Conservation (phyloP, 2,329 filamentous ascomycete species). For the Arthrobotrys sphaeroides region DNA sequence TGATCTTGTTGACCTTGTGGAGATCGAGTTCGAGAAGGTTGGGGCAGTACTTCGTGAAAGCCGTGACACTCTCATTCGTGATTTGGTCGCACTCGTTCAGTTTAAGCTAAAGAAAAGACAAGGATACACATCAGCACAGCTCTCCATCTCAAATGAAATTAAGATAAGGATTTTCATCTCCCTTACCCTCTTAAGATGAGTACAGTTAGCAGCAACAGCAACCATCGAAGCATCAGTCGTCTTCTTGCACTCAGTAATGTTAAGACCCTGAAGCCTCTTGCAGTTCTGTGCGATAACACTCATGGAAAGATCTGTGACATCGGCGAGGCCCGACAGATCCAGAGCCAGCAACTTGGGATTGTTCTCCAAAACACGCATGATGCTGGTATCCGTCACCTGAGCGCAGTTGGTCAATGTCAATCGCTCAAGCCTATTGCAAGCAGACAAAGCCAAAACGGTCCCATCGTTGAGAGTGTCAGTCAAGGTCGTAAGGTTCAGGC, state of each 20-base stretch:
- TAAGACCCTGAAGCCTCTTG: slow-evolving; percentile 85
- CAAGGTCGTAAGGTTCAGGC: slow-evolving; percentile 86
- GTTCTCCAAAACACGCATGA: slow-evolving; percentile 79
- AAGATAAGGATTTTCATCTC: not conserved
- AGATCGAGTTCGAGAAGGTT: slow-evolving; percentile 97
- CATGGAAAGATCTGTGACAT: slow-evolving; percentile 84
- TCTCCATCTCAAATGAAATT: not conserved
- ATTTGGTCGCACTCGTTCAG: slow-evolving; percentile 90
- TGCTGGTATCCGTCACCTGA: slow-evolving; percentile 81
- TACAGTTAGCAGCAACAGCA: slow-evolving; percentile 80
- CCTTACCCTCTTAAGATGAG: slow-evolving; percentile 71
- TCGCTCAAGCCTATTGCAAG: slow-evolving; percentile 90
- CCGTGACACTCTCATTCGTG: slow-evolving; percentile 80
- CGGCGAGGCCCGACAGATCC: slow-evolving; percentile 82
- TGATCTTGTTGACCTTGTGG: slow-evolving; percentile 81
- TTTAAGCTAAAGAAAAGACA: slow-evolving; percentile 72
- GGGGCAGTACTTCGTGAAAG: slow-evolving; percentile 86
- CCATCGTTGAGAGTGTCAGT: slow-evolving; percentile 84
- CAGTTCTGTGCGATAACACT: slow-evolving; percentile 82
- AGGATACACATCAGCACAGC: not conserved
- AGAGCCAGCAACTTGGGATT: slow-evolving; percentile 85
- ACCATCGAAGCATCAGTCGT: slow-evolving; percentile 89
- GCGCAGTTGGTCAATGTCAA: slow-evolving; percentile 91
- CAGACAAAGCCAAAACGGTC: slow-evolving; percentile 80
- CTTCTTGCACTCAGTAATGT: slow-evolving; percentile 84